Base-by-base conservation (phyloP, 768 basidiomycete genomes). In the Amanita rubescens region DNA sequence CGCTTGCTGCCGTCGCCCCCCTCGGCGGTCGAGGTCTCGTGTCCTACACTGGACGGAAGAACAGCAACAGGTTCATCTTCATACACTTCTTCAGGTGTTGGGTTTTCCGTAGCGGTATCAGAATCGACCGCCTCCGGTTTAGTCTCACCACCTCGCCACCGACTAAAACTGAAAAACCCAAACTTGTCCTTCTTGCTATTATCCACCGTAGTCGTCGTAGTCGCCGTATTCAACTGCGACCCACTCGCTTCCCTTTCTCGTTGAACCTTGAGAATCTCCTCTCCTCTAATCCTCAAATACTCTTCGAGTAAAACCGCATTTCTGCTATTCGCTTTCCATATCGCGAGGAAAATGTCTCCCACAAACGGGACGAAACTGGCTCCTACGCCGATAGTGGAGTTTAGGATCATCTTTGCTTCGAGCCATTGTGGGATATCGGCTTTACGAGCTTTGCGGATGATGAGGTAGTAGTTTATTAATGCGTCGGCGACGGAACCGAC, bases 241-340 rank as follows among this genome's bases (percentile, higher is more conserved):
- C 35, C 58, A 56, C 48, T 61, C 65, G 25, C 59, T 72, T 1
- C 58, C 57, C 51, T 61, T 63, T 32, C 60, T 58, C 22, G 63
- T 72, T 1, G 70, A 73, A 53, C 75, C 68, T 55, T 75, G 58
- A 63, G 63, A 62, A 75, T 82, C 61, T 89, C 84, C 53, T 86
- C 82, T 0, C 89, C 91, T 42, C 94, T 76, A 27, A 90, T 74
- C 33, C 85, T 76, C 51, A 96, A 69, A 67, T 80, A 93, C 65
- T 93, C 90, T 63, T 94, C 91, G 44, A 97, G 74, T 45, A 96
- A 70, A 5, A 79, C 79, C 10, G 91, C 94, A 61, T 97, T 96
- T 56, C 94, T 77, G 14, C 84, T 87, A 67, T 97, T 97, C 17
- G 92, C 83, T 65, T 93, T 94, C 75, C 74, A 95, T 2, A 79